Evolutionary conservation across 768 basidiomycete species (phyloP), one percentile per base, ranked within the genome.

Genomic region (Suillus weaverae): DNA sequence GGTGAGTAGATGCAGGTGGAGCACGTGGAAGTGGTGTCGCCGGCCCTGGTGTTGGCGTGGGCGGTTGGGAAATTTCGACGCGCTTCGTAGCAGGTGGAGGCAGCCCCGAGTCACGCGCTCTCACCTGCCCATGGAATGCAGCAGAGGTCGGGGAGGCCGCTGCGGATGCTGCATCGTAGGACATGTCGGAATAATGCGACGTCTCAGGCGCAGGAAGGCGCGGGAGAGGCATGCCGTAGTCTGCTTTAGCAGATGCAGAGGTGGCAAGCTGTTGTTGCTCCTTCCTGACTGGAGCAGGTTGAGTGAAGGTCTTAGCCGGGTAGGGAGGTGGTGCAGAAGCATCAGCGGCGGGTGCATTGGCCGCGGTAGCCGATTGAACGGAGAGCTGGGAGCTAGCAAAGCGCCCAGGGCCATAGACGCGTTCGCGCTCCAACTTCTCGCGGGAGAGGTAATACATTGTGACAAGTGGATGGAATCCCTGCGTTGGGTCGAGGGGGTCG

Each of bases 381-480:
- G 89, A 91, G 13, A 95, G 78, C 73, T 96, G 94, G 0, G 95
- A 97, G 62, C 86, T 91, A 3, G 97, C 97, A 77, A 99, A 99
- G 67, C 92, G 89, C 4, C 95, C 95, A 0, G 89, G 89, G 0
- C 97, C 97, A 76, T 96, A 99, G 8, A 99, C 92, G 60, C 86
- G 84, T 70, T 99, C 97, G 62, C 97, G 83, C 73, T 99, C 95
- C 72, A 95, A 82, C 83, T 98, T 99, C 81, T 99, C 97, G 61
- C 94, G 83, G 5, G 96, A 92, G 22, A 99, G 87, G 80, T 89
- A 98, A 76, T 99, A 99, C 79, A 99, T 98, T 36, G 95, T 94
- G 54, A 99, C 85, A 33, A 99, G 84, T 0, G 95, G 96, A 74
- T 98, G 95, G 80, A 94, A 99, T 1, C 95, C 97, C 62, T 86